Evolutionary conservation across 2,329 filamentous ascomycete species (phyloP), one percentile per base, ranked within the genome.

Genomic region (Capronia americana): DNA sequence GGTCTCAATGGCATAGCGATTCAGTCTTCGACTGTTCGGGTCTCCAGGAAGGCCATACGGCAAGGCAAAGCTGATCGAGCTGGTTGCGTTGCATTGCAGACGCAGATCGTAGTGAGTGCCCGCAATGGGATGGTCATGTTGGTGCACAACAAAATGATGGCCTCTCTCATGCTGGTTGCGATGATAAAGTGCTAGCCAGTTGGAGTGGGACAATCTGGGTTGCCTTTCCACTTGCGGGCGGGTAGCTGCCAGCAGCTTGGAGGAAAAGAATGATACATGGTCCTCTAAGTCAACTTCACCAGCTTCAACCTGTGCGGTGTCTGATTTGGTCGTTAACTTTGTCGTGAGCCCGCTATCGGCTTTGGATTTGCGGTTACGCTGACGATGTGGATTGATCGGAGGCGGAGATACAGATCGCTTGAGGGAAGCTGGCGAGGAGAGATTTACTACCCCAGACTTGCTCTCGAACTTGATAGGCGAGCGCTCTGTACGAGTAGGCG

Each of bases 41-140:
- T 88, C 82, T 0, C 86, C 87, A 0, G 86, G 86, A 20, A 87
- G 73, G 1, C 86, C 86, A 72, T 88, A 89, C 86, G 87, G 88
- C 69, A 88, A 82, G 0, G 87, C 86, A 75, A 80, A 92, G 66
- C 86, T 89, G 11, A 86, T 83, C 28, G 87, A 88, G 73, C 88
- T 91, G 0, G 85, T 84, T 64, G 83, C 81, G 32, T 89, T 91
- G 74, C 91, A 89, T 75, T 92, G 89, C 20, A 92, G 79, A 2
- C 89, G 82, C 23, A 92, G 80, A 75, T 92, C 90, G 79, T 92
- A 90, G 74, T 90, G 87, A 0, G 83, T 83, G 26, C 89, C 88
- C 10, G 89, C 88, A 51, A 90, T 75, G 1, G 89, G 90, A 74
- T 92, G 89, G 73, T 91, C 88, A 74, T 92, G 89, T 73, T 92